Evolutionary conservation across 257 asterid species (phyloP).

Genomic region (Rubia yunnanensis): DNA sequence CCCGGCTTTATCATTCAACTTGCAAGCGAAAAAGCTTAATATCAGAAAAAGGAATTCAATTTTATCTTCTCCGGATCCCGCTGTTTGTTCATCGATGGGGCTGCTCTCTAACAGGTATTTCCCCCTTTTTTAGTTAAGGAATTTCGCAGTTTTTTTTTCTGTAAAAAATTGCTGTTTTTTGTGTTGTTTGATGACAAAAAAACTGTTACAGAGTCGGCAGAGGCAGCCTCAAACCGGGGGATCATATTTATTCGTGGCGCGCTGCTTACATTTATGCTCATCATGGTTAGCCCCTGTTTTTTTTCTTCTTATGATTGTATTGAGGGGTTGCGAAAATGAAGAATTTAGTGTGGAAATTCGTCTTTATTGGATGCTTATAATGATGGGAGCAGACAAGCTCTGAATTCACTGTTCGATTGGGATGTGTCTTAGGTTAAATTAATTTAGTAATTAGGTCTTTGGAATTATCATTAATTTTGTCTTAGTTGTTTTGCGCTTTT

Average conservation of each 20-base stretch:
- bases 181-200: background rate
- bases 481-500: background rate
- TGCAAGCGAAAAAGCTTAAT: background rate
- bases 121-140: background rate
- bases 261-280: conserved; percentile 79
- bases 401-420: background rate
- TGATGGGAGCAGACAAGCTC: background rate
- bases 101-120: conserved; percentile 31
- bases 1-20: background rate
- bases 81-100: conserved; percentile 16
- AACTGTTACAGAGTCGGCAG: conserved; percentile 41
- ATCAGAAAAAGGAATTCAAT: background rate
- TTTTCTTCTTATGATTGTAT: background rate
- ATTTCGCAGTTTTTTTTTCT: background rate
- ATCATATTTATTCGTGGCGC: conserved; percentile 96
- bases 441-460: background rate
- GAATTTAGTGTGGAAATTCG: background rate
- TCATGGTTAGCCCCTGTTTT: conserved; percentile 47
- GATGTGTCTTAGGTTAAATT: background rate
- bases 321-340: background rate
- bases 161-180: background rate
- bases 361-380: background rate
- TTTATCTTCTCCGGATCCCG: background rate
- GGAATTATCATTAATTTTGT: background rate
- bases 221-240: conserved; percentile 77